Base-by-base conservation (phyloP, 2,329 filamentous ascomycete genomes). In the Colletotrichum tamarilloi region DNA sequence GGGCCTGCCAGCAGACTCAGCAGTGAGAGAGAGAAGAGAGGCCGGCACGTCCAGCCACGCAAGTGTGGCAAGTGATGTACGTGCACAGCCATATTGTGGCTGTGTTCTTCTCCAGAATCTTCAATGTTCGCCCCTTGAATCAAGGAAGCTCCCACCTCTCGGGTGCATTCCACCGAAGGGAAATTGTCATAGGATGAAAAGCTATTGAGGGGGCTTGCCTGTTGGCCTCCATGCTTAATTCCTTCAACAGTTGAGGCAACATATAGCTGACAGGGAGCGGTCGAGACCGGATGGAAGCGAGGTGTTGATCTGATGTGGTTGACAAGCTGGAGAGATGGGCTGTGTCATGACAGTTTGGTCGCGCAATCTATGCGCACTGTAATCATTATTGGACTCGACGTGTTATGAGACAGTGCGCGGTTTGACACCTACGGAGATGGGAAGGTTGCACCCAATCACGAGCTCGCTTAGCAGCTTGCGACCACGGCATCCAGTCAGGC, bases 1-100 rank as follows among this genome's bases (percentile, higher is more conserved):
- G 35, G 26, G 42, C 19, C 46, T 59, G 42, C 42, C 62, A 66
- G 55, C 55, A 56, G 42, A 12, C 38, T 42, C 38, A 42, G 35
- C 35, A 42, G 14, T 42, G 35, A 6, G 35, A 42, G 35, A 57
- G 30, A 32, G 28, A 7, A 9, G 3, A 38, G 35, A 42, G 52
- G 35, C 28, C 42, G n/a, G 9, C n/a, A 28, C 14, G 35, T 63
- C 16, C 55, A 66, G 55, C 68, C 62, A 42, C 55, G 53, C 24
- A 53, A 53, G 62, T 60, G 62, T 70, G 62, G 62, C 66, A 22
- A 63, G 57, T 63, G 42, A 67, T 46, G 14, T 55, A n/a, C 57
- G n/a, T 55, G 35, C 66, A 55, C 26, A 63, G 58, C 66, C 73
- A 72, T 19, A 59, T 67, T 58, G 67, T 67, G 26, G 75, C 69